phyloP scores from a whole-genome alignment of 441 rosid species.

The Eruca vesicaria region DNA sequence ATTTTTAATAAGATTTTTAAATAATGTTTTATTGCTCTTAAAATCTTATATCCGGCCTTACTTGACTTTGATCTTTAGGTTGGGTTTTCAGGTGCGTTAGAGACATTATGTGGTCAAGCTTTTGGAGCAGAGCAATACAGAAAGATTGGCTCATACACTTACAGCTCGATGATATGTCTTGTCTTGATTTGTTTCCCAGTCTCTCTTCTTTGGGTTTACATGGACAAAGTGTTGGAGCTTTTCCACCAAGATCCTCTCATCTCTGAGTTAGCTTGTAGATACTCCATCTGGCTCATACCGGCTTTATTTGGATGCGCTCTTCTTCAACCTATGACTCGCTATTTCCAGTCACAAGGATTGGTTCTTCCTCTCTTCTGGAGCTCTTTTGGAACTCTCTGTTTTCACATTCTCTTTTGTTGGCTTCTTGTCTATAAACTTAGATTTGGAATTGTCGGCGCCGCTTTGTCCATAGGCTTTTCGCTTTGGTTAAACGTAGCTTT shows the following conservation, averaged over 20 bases:
- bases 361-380: constrained; percentile 44
- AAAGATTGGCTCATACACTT: constrained; percentile 46
- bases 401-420: constrained; percentile 58
- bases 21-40: no score
- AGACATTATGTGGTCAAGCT: constrained; percentile 72
- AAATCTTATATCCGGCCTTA: background rate
- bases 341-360: constrained; percentile 49
- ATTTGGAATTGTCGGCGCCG: constrained; percentile 45
- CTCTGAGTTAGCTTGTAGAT: constrained; percentile 43
- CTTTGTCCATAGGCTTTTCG: constrained; percentile 46
- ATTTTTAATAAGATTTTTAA: no score
- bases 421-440: constrained; percentile 41
- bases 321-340: constrained; percentile 45
- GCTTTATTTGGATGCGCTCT: constrained; percentile 46
- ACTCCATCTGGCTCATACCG: constrained; percentile 49
- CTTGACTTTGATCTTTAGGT: constrained; percentile 24
- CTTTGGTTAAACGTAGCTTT: constrained; percentile 48
- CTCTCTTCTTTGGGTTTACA: constrained; percentile 50
- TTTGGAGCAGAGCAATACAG: constrained; percentile 58
- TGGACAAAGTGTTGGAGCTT: constrained; percentile 50
- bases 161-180: constrained; percentile 42
- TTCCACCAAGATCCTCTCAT: constrained; percentile 50
- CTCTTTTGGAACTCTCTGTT: constrained; percentile 40
- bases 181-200: constrained; percentile 44
- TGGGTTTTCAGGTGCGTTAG: constrained; percentile 57